Percentiles rank a stretch among this genome's conserved stretches.
Evolutionary conservation across 2,329 filamentous ascomycete species (phyloP).

Genomic region (Paraphoma chrysanthemicola): DNA sequence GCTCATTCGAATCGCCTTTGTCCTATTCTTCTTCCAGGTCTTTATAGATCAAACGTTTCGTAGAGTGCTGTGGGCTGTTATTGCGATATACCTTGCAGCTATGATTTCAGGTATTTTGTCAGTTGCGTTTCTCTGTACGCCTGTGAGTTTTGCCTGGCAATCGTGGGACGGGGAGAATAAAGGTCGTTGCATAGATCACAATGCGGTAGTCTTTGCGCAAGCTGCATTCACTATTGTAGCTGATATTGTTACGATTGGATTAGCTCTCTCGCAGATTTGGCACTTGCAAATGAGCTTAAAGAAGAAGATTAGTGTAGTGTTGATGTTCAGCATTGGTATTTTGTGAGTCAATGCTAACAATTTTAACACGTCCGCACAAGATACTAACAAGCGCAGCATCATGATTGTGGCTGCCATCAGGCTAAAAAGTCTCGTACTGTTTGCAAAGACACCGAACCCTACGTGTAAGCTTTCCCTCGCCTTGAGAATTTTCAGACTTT

Average conservation of each 20-base stretch:
- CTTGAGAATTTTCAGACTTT: background rate
- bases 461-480: constrained; percentile 21
- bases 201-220: constrained; percentile 36
- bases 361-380: background rate
- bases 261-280: constrained; percentile 42
- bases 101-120: constrained; percentile 26
- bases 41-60: constrained; percentile 27
- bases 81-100: constrained; percentile 24
- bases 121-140: constrained; percentile 35
- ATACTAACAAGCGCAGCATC: constrained; percentile 43
- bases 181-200: constrained; percentile 43
- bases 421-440: constrained; percentile 49
- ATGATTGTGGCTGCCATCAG: constrained; percentile 53
- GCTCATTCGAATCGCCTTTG: background rate
- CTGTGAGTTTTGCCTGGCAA: constrained; percentile 39
- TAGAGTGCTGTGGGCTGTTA: constrained; percentile 10
- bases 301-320: constrained; percentile 44
- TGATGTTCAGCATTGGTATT: constrained; percentile 47
- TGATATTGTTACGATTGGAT: constrained; percentile 32
- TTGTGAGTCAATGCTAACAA: constrained; percentile 32
- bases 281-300: constrained; percentile 36
- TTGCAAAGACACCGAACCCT: constrained; percentile 49
- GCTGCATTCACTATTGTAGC: constrained; percentile 39
- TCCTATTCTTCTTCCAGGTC: constrained; percentile 37
- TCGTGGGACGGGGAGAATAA: constrained; percentile 33